Conservation (phyloP, 176 grass and related monocot species). For the Zoysia pacifica region DNA sequence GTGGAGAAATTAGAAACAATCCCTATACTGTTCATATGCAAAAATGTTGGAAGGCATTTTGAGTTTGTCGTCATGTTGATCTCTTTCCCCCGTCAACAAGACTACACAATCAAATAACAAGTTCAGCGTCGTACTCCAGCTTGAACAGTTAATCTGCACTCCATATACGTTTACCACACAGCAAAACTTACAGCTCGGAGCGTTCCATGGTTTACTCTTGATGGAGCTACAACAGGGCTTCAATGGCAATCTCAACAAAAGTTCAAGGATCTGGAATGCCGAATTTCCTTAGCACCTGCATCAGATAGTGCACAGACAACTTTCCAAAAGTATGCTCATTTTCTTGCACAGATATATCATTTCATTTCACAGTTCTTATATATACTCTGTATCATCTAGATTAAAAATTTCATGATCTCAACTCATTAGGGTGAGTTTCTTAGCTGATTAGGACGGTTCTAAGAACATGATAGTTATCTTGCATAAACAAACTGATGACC, state of each 20-base stretch:
- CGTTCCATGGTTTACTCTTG: background rate
- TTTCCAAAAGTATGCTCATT: background rate
- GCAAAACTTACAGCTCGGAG: conserved; percentile 10
- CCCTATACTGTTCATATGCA: background rate
- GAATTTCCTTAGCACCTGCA: conserved; percentile 87
- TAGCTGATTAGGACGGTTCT: background rate
- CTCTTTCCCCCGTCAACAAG: background rate
- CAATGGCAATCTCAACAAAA: conserved; percentile 80
- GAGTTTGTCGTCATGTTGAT: background rate
- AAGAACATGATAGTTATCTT: background rate
- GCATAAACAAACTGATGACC: background rate
- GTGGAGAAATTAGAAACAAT: background rate
- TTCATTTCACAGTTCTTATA: background rate
- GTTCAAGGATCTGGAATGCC: conserved; percentile 88
- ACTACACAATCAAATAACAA: background rate
- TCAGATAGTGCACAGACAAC: background rate
- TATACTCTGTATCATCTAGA: background rate
- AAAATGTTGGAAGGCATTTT: background rate
- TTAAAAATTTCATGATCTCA: background rate
- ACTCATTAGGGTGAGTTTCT: background rate
- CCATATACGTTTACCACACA: conserved; percentile 18
- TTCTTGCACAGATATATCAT: background rate
- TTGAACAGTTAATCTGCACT: background rate
- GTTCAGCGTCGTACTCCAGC: background rate
- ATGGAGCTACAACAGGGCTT: conserved; percentile 61